Conservation (phyloP, 1,284 basidiomycete species). For the Athelia psychrophila region DNA sequence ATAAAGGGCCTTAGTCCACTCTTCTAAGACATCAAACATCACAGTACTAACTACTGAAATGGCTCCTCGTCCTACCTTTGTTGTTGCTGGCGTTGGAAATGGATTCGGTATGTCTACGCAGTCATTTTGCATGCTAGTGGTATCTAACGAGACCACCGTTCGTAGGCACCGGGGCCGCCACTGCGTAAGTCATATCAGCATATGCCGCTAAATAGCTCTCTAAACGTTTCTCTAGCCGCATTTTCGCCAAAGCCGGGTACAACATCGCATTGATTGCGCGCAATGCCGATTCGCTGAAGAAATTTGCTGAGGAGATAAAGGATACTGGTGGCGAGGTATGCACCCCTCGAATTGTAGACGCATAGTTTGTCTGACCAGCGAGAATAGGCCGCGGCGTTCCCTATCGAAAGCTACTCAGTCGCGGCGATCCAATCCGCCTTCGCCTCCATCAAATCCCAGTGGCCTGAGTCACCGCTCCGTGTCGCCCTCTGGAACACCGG, state of each 20-base stretch:
- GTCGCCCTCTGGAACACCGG: slow-evolving; percentile 69
- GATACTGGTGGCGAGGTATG: slow-evolving; percentile 56
- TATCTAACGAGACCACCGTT: too few relatives aligned
- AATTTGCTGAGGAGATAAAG: slow-evolving; percentile 55
- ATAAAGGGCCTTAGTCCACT: too few relatives aligned
- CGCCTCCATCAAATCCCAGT: slow-evolving; percentile 48
- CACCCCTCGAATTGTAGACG: slow-evolving; percentile 5
- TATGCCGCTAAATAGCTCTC: too few relatives aligned
- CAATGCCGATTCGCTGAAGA: slow-evolving; percentile 48
- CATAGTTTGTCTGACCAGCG: not conserved
- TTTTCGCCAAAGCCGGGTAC: slow-evolving; percentile 66
- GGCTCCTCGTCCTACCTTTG: not conserved
- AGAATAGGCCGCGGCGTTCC: slow-evolving; percentile 57
- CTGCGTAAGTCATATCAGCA: too few relatives aligned
- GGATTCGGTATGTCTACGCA: not conserved
- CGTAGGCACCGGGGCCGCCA: too few relatives aligned
- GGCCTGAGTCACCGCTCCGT: slow-evolving; percentile 50
- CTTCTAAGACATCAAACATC: too few relatives aligned
- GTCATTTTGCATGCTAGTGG: not conserved
- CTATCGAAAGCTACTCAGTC: slow-evolving; percentile 53
- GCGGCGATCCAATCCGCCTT: slow-evolving; percentile 54
- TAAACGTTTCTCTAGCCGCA: slow-evolving; percentile 37
- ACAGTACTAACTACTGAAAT: too few relatives aligned
- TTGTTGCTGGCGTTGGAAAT: not conserved
- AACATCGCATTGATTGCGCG: slow-evolving; percentile 68